Percentiles rank a stretch among this genome's conserved stretches.
These are phyloP conservation scores for Mortierella sp. DNA, from an alignment of 371 early-diverging fungal genomes.

Conservation along the genomic window DNA sequence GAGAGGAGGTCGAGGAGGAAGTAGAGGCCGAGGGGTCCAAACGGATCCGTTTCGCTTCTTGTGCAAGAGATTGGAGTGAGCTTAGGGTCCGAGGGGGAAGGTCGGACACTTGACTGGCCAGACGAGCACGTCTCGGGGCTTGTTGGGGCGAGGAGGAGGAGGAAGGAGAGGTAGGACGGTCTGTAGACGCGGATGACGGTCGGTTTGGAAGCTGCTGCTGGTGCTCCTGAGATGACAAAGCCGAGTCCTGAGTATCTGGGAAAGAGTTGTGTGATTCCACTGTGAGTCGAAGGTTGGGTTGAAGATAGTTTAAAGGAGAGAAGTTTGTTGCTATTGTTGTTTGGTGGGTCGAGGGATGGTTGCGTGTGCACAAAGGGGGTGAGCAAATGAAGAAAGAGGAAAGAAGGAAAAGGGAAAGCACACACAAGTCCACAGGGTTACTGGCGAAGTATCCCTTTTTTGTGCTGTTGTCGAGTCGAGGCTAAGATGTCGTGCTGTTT, in stretches of 20 bases:
- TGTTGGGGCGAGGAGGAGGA: slow-evolving; percentile 10
- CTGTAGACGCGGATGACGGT: neutral
- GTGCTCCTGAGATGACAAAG: slow-evolving; percentile 30
- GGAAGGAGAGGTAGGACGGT: neutral
- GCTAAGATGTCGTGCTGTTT: too few relatives aligned
- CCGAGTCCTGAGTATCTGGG: slow-evolving; percentile 30
- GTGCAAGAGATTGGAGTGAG: slow-evolving; percentile 3
- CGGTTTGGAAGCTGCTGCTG: slow-evolving; percentile 13
- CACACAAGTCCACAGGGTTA: neutral
- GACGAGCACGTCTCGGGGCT: slow-evolving; percentile 21
- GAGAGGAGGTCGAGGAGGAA: neutral
- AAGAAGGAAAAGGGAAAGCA: neutral
- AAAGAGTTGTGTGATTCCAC: neutral
- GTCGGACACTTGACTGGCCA: slow-evolving; percentile 47
- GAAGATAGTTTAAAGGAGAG: neutral
- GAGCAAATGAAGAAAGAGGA: neutral
- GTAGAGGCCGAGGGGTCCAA: slow-evolving; percentile 8
- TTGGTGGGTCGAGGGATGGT: neutral
- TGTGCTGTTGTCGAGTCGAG: neutral
- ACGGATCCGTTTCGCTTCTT: slow-evolving; percentile 28
- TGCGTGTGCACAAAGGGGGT: slow-evolving; percentile 11
- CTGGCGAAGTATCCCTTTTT: neutral
- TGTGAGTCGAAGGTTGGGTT: slow-evolving; percentile 5
- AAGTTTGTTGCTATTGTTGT: neutral
- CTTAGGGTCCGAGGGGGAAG: slow-evolving; percentile 14